A percentile compares a stretch with the other conserved stretches of the same genome.
Evolutionary conservation across 2,329 filamentous ascomycete genomes (phyloP).

Genomic region (Talaromyces marneffei): DNA sequence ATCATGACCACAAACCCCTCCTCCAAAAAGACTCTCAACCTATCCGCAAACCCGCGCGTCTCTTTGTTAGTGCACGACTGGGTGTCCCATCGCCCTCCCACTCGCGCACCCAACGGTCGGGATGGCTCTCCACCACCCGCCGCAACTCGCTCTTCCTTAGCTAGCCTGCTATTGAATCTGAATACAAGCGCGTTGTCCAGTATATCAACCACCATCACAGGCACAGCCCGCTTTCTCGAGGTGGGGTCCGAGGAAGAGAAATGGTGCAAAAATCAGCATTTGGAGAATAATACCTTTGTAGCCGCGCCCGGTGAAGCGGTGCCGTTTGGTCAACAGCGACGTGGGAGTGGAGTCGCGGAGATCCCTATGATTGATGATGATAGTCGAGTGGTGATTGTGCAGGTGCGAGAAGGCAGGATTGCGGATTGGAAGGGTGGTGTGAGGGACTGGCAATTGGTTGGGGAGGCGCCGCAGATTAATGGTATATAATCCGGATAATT

Average conservation of each 20-base stretch:
- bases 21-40: conserved; percentile 66
- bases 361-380: conserved; percentile 64
- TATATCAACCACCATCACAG: conserved; percentile 91
- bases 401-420: conserved; percentile 76
- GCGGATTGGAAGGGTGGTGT: conserved; percentile 95
- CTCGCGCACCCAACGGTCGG: conserved; percentile 50
- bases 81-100: conserved; percentile 87
- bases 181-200: conserved; percentile 82
- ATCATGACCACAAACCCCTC: conserved; percentile 86
- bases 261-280: conserved; percentile 75
- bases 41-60: conserved; percentile 77
- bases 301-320: conserved; percentile 44
- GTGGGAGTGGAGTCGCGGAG: conserved; percentile 25
- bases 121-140: conserved; percentile 60
- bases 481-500: not conserved
- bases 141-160: conserved; percentile 64
- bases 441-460: conserved; percentile 61
- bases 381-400: conserved; percentile 80
- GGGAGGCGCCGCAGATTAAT: conserved; percentile 22
- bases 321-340: conserved; percentile 37
- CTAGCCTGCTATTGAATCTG: conserved; percentile 77
- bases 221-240: conserved; percentile 68
- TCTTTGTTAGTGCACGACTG: conserved; percentile 96
- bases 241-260: conserved; percentile 72
- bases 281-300: conserved; percentile 88